Conservation (phyloP, 306 rosid species). For the Mimosa pudica region DNA sequence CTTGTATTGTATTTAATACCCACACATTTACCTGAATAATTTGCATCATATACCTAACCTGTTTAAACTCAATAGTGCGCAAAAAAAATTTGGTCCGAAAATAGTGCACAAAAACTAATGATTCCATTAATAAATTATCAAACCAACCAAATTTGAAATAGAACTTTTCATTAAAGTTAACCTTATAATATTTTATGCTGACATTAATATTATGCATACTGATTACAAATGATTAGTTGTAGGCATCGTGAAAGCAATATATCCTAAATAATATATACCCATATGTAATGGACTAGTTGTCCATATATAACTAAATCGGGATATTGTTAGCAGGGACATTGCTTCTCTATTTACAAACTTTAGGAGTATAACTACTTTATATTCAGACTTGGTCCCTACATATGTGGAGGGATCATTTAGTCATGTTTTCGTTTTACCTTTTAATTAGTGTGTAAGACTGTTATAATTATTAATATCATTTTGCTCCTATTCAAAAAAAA, state of each 20-base stretch:
- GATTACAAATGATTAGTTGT: neutral
- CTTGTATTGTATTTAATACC: neutral
- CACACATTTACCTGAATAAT: neutral
- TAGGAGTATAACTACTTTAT: too few species aligned
- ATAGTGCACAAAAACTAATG: too few species aligned
- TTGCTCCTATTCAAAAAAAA: too few species aligned
- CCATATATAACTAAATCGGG: neutral
- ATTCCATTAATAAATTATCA: neutral
- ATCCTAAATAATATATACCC: neutral
- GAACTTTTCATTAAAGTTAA: neutral
- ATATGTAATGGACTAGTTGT: neutral
- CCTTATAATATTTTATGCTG: neutral
- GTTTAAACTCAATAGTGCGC: neutral
- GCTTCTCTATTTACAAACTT: too few species aligned
- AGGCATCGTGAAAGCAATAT: slow-evolving; percentile 7
- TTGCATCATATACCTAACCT: neutral
- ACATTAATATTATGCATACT: too few species aligned
- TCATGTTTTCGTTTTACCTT: too few species aligned
- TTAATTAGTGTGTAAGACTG: too few species aligned
- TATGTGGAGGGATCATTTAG: too few species aligned
- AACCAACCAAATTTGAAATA: neutral
- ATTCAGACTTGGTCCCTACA: too few species aligned
- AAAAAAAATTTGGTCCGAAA: too few species aligned
- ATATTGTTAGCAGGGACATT: too few species aligned
- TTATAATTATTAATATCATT: too few species aligned